Conservation (phyloP, 257 asterid genomes). For the Solanum chilense region DNA sequence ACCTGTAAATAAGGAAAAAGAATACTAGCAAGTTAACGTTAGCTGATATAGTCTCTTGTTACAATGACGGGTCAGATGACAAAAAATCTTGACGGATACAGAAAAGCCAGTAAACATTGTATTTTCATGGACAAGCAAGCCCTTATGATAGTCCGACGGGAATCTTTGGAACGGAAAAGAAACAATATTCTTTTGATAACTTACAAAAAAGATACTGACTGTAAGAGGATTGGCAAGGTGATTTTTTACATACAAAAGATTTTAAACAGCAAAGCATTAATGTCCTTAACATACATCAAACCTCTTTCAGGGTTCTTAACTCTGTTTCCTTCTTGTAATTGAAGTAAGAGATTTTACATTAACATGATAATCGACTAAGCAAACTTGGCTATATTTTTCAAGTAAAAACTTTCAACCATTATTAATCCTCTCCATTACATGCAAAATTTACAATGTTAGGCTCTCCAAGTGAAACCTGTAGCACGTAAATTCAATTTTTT, state of each 20-base stretch:
- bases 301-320: not conserved
- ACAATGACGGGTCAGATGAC: not conserved
- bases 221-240: not conserved
- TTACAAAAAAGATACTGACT: not conserved
- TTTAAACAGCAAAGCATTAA: not conserved
- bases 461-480: not conserved
- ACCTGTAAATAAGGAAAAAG: constrained; percentile 40
- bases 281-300: not conserved
- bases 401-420: not conserved
- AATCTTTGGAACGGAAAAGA: not conserved
- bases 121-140: not conserved
- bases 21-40: not conserved
- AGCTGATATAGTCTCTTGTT: not conserved
- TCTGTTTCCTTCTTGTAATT: not conserved
- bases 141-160: not conserved
- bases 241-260: not conserved
- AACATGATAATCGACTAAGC: not conserved
- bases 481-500: not conserved
- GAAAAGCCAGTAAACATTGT: not conserved
- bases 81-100: not conserved
- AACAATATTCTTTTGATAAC: not conserved
- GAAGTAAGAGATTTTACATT: not conserved
- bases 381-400: not conserved
- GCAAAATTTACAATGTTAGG: not conserved
- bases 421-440: not conserved